Percentiles rank a stretch among this genome's conserved stretches.
phyloP scores from a whole-genome alignment of 2,329 filamentous ascomycete genomes.

The Calonectria leucothoes region DNA sequence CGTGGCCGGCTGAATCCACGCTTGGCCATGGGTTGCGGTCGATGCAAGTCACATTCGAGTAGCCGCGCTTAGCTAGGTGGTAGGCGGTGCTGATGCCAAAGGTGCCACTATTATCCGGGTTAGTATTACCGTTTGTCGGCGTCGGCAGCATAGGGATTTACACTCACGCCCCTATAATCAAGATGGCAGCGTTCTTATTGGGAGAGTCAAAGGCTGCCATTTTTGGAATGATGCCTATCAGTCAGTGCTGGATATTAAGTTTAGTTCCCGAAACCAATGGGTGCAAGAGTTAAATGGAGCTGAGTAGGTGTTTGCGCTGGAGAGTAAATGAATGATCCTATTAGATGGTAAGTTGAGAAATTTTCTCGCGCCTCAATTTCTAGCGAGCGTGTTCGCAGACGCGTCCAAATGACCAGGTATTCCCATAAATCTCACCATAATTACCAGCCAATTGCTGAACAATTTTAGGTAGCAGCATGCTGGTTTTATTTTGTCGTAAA shows the following conservation, averaged over 20 bases:
- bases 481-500: background rate
- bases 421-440: background rate
- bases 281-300: background rate
- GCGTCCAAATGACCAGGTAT: background rate
- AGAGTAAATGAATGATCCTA: background rate
- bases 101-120: conserved; percentile 8
- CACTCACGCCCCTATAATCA: conserved; percentile 23
- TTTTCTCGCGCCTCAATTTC: background rate
- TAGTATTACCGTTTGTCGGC: too few species aligned
- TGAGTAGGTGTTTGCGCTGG: background rate
- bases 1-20: conserved; percentile 31
- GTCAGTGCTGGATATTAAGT: background rate
- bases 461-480: background rate
- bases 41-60: conserved; percentile 29
- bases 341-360: background rate
- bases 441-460: background rate
- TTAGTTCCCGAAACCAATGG: background rate
- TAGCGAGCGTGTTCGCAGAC: background rate
- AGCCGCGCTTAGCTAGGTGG: conserved; percentile 26
- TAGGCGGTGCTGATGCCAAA: conserved; percentile 24
- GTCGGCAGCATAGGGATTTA: background rate
- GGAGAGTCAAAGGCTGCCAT: background rate
- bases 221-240: background rate
- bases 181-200: conserved; percentile 10
- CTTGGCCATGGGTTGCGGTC: conserved; percentile 31